A percentile compares a stretch with the other conserved stretches of the same genome.
These are phyloP conservation scores for Phyllosticta citribraziliensis DNA, from an alignment of 2,329 filamentous ascomycete genomes.

Conservation along the genomic window DNA sequence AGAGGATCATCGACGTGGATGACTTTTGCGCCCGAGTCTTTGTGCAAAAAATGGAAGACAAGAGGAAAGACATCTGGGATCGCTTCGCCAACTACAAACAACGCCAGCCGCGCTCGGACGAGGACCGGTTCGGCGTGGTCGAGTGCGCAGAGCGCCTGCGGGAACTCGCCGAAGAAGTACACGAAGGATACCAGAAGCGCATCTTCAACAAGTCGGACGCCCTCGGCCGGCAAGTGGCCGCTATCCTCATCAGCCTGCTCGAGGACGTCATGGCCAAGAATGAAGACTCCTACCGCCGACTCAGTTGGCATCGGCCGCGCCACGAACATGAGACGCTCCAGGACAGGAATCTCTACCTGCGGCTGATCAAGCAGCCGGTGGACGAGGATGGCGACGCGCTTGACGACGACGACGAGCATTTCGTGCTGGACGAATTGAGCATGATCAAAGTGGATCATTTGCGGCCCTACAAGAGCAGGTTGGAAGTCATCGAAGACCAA, in stretches of 20 bases:
- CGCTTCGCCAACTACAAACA: conserved; percentile 25
- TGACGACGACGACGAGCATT: neutral
- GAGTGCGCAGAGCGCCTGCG: conserved; percentile 19
- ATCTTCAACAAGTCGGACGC: conserved; percentile 15
- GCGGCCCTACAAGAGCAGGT: neutral
- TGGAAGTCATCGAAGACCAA: neutral
- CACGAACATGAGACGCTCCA: neutral
- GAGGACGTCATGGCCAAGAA: conserved; percentile 24
- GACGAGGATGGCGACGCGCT: neutral
- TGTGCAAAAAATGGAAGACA: neutral
- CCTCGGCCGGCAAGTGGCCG: conserved; percentile 19
- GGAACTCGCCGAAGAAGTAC: conserved; percentile 19
- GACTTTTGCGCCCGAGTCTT: neutral
- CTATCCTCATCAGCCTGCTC: conserved; percentile 23
- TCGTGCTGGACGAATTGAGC: neutral
- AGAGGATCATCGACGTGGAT: neutral
- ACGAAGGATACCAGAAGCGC: conserved; percentile 16
- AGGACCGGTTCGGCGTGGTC: conserved; percentile 17
- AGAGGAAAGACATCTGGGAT: neutral
- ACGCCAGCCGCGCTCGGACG: conserved; percentile 16
- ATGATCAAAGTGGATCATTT: neutral
- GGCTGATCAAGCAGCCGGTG: neutral
- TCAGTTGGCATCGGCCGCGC: conserved; percentile 16
- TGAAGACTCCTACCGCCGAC: conserved; percentile 22
- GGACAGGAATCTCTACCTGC: conserved; percentile 2